Percentiles rank a stretch among this genome's conserved stretches.
phyloP scores from a whole-genome alignment of 2,329 filamentous ascomycete genomes.

The Arthrobotrys sphaeroides region DNA sequence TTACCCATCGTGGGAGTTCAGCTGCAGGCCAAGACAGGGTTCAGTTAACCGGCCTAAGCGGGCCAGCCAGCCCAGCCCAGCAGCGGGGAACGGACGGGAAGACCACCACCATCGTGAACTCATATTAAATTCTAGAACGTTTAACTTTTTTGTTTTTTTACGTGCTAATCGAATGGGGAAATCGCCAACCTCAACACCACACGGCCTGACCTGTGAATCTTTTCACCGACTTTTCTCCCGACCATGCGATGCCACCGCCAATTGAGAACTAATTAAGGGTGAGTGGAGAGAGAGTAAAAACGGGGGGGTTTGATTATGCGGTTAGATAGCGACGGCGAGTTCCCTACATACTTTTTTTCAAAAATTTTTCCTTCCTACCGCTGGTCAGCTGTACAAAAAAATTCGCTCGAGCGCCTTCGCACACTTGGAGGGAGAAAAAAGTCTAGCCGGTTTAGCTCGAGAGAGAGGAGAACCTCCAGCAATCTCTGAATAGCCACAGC shows the following conservation, averaged over 20 bases:
- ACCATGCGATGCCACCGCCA: slow-evolving; percentile 10
- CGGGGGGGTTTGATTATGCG: neutral
- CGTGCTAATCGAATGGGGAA: slow-evolving; percentile 22
- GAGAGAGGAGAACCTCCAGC: slow-evolving; percentile 9
- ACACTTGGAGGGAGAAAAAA: neutral
- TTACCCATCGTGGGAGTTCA: neutral
- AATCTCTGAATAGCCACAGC: neutral
- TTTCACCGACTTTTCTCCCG: slow-evolving; percentile 20
- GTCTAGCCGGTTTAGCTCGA: slow-evolving; percentile 23
- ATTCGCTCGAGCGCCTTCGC: neutral
- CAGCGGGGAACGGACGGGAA: too few relatives aligned
- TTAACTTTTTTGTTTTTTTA: neutral
- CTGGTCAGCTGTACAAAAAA: neutral
- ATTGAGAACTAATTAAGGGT: neutral
- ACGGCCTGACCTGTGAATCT: neutral
- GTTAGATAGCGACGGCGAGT: slow-evolving; percentile 38
- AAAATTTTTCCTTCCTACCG: too few relatives aligned
- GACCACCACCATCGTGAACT: slow-evolving; percentile 51
- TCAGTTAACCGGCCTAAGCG: slow-evolving; percentile 35
- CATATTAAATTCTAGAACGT: slow-evolving; percentile 37
- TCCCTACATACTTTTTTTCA: neutral
- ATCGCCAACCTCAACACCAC: slow-evolving; percentile 46
- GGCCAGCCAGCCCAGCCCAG: slow-evolving; percentile 15
- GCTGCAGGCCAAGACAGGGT: slow-evolving; percentile 20
- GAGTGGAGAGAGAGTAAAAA: neutral